Evolutionary conservation across 148 eudicot species (phyloP).

Genomic region (Cornus controversa): DNA sequence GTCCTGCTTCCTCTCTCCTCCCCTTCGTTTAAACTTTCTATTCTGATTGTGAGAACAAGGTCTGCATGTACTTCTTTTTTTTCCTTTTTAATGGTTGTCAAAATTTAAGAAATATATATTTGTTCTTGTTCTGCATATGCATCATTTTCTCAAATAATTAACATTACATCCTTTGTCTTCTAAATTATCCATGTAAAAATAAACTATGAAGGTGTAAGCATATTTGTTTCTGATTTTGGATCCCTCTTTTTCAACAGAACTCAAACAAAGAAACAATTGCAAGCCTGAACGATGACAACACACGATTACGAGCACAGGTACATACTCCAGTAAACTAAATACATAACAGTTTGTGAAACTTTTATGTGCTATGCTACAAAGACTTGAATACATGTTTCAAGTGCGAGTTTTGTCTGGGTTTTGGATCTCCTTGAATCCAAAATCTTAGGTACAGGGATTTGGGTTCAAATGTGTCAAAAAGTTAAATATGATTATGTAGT

Average conservation of each 20-base stretch:
- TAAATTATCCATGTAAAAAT: background rate
- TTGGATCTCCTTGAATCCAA: no score
- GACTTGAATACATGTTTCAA: no score
- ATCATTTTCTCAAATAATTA: background rate
- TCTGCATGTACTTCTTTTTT: no score
- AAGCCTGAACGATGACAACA: slow-evolving; percentile 41
- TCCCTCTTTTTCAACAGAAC: slow-evolving; percentile 40
- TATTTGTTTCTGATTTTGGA: background rate
- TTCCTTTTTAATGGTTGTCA: background rate
- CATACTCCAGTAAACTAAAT: background rate
- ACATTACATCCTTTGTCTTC: background rate
- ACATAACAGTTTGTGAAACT: background rate
- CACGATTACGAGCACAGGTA: slow-evolving; percentile 71
- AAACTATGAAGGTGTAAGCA: background rate
- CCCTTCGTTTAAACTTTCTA: background rate
- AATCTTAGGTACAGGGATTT: no score
- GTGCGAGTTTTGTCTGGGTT: no score
- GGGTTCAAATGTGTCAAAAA: background rate
- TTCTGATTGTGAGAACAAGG: background rate
- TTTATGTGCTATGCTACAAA: no score
- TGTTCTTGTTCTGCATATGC: background rate
- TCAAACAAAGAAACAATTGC: slow-evolving; percentile 47
- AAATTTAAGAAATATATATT: background rate
- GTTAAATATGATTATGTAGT: no score
- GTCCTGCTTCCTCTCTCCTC: background rate